Conservation (phyloP, 208 protist species). For the Crithidia mellificae region DNA sequence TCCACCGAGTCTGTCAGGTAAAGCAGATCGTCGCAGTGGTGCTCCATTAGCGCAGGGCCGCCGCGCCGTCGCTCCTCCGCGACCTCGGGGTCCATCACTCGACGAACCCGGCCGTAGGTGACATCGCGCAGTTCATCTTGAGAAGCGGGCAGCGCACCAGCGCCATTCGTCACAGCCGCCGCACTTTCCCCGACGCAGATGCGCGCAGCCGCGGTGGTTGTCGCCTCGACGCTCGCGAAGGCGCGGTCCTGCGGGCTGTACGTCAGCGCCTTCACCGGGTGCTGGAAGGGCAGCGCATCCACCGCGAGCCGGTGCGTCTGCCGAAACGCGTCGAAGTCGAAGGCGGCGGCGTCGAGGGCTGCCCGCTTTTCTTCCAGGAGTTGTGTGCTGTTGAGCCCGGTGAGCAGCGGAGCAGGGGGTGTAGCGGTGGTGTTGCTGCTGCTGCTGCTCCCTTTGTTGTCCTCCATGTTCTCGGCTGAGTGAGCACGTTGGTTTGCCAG, state of each 20-base stretch:
- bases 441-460: no score
- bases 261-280: slow-evolving; percentile 54
- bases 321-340: slow-evolving; percentile 63
- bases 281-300: slow-evolving; percentile 61
- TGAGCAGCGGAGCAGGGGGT: not conserved
- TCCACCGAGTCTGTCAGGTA: slow-evolving; percentile 25
- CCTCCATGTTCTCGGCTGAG: no score
- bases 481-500: slow-evolving; percentile 31
- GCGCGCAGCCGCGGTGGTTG: slow-evolving; percentile 8
- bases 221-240: slow-evolving; percentile 32
- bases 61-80: slow-evolving; percentile 70
- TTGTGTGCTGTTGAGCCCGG: slow-evolving; percentile 58
- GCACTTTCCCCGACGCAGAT: no score
- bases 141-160: not conserved
- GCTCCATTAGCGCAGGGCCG: slow-evolving; percentile 61
- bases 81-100: slow-evolving; percentile 60
- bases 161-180: slow-evolving; percentile 3
- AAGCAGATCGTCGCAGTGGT: slow-evolving; percentile 64
- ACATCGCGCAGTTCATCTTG: slow-evolving; percentile 72
- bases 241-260: slow-evolving; percentile 59
- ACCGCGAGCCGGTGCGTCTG: slow-evolving; percentile 60
- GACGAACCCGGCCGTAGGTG: slow-evolving; percentile 53
- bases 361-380: slow-evolving; percentile 55
- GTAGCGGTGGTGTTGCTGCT: no score
- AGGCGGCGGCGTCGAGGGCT: slow-evolving; percentile 33